These are phyloP conservation scores for Ophiosphaerella narmari DNA, from an alignment of 2,329 filamentous ascomycete genomes.

Conservation along the genomic window DNA sequence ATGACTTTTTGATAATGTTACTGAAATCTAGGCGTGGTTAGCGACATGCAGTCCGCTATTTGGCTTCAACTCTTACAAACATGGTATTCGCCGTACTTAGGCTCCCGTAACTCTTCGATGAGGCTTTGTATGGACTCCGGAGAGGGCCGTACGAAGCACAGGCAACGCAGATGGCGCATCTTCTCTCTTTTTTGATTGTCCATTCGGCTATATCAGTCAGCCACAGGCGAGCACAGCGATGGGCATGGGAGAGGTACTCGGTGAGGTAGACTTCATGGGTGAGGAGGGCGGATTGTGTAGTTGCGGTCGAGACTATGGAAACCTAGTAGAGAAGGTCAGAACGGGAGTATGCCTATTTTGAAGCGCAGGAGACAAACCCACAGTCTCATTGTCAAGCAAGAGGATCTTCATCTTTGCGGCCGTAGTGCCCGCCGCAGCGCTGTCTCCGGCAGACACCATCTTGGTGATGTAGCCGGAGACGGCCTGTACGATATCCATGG, in stretches of 20 bases:
- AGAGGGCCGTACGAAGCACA: slow-evolving; percentile 91
- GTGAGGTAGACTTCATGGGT: slow-evolving; percentile 98
- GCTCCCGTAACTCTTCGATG: slow-evolving; percentile 93
- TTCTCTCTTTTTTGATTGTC: slow-evolving; percentile 91
- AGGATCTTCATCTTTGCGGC: slow-evolving; percentile 98
- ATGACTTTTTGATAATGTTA: slow-evolving; percentile 96
- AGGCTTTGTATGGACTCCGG: slow-evolving; percentile 90
- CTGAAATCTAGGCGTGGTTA: slow-evolving; percentile 70
- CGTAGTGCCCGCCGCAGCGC: slow-evolving; percentile 65
- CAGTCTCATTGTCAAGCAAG: slow-evolving; percentile 88
- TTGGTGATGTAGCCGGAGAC: slow-evolving; percentile 94
- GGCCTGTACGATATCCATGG: slow-evolving; percentile 92
- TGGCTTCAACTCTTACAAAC: slow-evolving; percentile 59
- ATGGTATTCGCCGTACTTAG: slow-evolving; percentile 96
- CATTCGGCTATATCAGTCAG: slow-evolving; percentile 62
- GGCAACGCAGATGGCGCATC: slow-evolving; percentile 93
- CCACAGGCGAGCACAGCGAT: slow-evolving; percentile 5
- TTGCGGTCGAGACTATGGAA: slow-evolving; percentile 89
- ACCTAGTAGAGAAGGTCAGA: slow-evolving; percentile 60
- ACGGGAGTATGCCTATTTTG: slow-evolving; percentile 6
- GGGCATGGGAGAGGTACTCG: slow-evolving; percentile 57
- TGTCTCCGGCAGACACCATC: slow-evolving; percentile 87
- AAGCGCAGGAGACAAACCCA: slow-evolving; percentile 56
- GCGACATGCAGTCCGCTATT: slow-evolving; percentile 1
- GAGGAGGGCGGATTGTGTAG: slow-evolving; percentile 91